phyloP scores from a whole-genome alignment of 768 basidiomycete species.

The Cystobasidiopsis lactophilus region DNA sequence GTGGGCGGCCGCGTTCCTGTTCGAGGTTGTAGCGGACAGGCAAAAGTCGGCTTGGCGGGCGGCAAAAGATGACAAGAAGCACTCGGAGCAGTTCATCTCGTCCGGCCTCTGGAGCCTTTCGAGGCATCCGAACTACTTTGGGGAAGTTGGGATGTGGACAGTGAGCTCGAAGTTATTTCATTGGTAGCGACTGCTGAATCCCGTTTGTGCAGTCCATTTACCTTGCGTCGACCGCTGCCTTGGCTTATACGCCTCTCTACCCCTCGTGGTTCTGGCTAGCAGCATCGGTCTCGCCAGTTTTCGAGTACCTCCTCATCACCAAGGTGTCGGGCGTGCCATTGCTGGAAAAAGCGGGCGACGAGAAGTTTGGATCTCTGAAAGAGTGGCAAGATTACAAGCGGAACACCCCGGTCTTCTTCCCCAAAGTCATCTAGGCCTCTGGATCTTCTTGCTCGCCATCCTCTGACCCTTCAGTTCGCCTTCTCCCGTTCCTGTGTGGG shows the following conservation, averaged over 20 bases:
- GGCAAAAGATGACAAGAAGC: slow-evolving; percentile 39
- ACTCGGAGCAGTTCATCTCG: slow-evolving; percentile 50
- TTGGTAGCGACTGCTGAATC: too few relatives aligned
- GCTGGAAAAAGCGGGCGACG: slow-evolving; percentile 38
- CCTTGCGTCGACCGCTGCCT: slow-evolving; percentile 33
- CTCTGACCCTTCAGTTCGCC: too few relatives aligned
- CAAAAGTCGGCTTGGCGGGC: slow-evolving; percentile 45
- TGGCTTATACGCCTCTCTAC: slow-evolving; percentile 27
- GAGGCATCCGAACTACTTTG: slow-evolving; percentile 59
- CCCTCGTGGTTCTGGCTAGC: slow-evolving; percentile 20
- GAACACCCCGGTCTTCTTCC: slow-evolving; percentile 6
- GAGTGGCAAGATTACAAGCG: slow-evolving; percentile 40
- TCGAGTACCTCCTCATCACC: slow-evolving; percentile 37
- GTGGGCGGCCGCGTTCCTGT: slow-evolving; percentile 36
- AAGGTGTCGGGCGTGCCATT: slow-evolving; percentile 49
- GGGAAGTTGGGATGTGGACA: slow-evolving; percentile 49
- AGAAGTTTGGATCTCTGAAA: slow-evolving; percentile 35
- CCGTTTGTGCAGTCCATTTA: too few relatives aligned
- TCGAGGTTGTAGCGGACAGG: slow-evolving; percentile 42
- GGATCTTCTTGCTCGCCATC: too few relatives aligned
- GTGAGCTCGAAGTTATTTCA: too few relatives aligned
- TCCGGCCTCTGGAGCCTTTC: slow-evolving; percentile 41
- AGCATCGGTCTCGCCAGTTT: slow-evolving; percentile 38
- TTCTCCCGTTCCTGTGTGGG: too few relatives aligned
- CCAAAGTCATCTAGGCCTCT: background rate